Evolutionary conservation across 345 rosid genomes (phyloP).

Genomic region (Syzygium oleosum): DNA sequence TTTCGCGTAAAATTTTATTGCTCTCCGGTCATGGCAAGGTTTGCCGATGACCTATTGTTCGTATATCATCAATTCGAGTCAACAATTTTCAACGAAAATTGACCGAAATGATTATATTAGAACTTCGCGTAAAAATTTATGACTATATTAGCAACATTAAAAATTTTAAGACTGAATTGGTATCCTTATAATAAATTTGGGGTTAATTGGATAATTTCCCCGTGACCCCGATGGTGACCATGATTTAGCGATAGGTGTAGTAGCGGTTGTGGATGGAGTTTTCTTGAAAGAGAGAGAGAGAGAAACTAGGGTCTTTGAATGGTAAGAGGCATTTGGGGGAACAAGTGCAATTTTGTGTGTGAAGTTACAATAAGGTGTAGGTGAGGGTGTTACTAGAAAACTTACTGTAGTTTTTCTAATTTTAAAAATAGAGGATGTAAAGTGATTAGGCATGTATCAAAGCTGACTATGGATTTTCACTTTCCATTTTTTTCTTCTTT

Average conservation of each 20-base stretch:
- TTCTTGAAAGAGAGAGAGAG: background rate
- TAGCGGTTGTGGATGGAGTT: background rate
- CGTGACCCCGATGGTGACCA: background rate
- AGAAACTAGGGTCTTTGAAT: background rate
- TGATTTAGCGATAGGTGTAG: background rate
- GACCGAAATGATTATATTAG: background rate
- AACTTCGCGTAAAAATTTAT: background rate
- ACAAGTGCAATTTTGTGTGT: background rate
- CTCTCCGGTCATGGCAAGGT: background rate
- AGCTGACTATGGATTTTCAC: background rate
- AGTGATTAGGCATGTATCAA: background rate
- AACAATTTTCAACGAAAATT: rapidly evolving
- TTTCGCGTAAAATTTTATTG: too few species aligned
- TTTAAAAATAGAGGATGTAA: background rate
- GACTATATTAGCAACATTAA: rapidly evolving
- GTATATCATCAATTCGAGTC: rapidly evolving
- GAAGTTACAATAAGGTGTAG: background rate
- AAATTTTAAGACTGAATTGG: background rate
- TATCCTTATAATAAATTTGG: background rate
- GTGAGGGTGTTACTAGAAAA: background rate
- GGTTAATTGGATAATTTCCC: background rate
- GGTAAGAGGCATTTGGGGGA: background rate
- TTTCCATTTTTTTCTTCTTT: background rate
- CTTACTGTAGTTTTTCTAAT: background rate
- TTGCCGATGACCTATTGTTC: background rate